These are phyloP conservation scores for Ogataea paraovalis DNA, from an alignment of 805 yeast species.

Conservation along the genomic window DNA sequence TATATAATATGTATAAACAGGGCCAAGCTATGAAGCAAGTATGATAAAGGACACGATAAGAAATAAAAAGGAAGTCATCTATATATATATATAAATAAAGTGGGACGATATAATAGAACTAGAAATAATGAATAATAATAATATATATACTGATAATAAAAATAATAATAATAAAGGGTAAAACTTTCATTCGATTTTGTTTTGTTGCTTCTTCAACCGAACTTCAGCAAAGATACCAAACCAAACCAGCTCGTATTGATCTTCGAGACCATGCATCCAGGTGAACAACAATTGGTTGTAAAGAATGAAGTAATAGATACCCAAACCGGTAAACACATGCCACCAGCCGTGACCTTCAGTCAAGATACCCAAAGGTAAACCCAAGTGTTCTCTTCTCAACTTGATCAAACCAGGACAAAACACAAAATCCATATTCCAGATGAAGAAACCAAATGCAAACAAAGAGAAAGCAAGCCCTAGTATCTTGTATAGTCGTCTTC, in stretches of 20 bases:
- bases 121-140: too few relatives aligned
- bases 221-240: constrained; percentile 53
- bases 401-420: constrained; percentile 58
- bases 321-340: constrained; percentile 84
- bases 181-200: constrained; percentile 1
- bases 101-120: too few relatives aligned
- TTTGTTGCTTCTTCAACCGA: constrained; percentile 19
- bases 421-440: constrained; percentile 89
- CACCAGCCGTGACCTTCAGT: constrained; percentile 98
- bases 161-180: too few relatives aligned
- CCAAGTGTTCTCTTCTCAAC: constrained; percentile 54
- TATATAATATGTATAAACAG: neutral
- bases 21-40: neutral
- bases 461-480: constrained; percentile 28
- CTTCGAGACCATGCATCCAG: constrained; percentile 54
- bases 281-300: constrained; percentile 73
- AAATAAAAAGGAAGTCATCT: too few relatives aligned
- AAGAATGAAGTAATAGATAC: constrained; percentile 81
- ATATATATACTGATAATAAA: too few relatives aligned
- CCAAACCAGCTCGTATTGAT: constrained; percentile 56
- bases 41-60: neutral
- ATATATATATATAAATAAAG: too few relatives aligned
- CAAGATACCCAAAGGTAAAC: constrained; percentile 81
- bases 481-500: constrained; percentile 25
- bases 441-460: constrained; percentile 69